phyloP scores from a whole-genome alignment of 306 rosid species.

The Neltuma alba region DNA sequence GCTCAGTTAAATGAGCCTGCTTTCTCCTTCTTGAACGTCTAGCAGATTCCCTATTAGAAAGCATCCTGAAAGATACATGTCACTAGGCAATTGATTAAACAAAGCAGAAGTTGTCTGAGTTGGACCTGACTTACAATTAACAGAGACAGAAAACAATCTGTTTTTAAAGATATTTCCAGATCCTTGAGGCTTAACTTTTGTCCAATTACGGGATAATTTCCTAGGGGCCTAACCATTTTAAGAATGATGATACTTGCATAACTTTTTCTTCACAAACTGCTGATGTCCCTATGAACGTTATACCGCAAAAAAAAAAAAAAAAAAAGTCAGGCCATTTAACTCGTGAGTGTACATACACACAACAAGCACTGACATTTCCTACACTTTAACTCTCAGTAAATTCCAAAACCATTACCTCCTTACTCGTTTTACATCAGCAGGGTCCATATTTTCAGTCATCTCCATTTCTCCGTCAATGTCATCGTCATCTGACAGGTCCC shows the following conservation, averaged over 20 bases:
- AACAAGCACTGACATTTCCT: slow-evolving; percentile 24
- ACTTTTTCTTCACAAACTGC: slow-evolving; percentile 7
- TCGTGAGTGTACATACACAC: slow-evolving; percentile 1
- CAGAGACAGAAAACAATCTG: not conserved
- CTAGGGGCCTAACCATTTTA: slow-evolving; percentile 9
- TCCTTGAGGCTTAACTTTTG: slow-evolving; percentile 5
- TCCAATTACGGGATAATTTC: not conserved
- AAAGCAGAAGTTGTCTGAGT: slow-evolving; percentile 27
- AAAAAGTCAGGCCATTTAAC: slow-evolving; percentile 4
- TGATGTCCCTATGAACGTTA: slow-evolving; percentile 1
- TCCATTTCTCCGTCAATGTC: slow-evolving; percentile 84
- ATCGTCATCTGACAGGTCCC: slow-evolving; percentile 81
- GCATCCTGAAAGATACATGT: slow-evolving; percentile 71
- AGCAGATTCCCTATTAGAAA: slow-evolving; percentile 96
- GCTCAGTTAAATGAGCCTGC: slow-evolving; percentile 95
- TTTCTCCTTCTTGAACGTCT: slow-evolving; percentile 97
- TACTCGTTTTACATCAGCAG: slow-evolving; percentile 79
- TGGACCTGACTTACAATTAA: not conserved
- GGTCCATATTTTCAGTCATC: slow-evolving; percentile 60
- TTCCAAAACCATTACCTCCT: slow-evolving; percentile 69
- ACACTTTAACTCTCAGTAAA: slow-evolving; percentile 22
- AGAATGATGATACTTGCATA: slow-evolving; percentile 4
- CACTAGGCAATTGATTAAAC: slow-evolving; percentile 10
- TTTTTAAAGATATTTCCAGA: slow-evolving; percentile 2
- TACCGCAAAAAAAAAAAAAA: not conserved